These are phyloP conservation scores for Lenwebbia sp. DNA, from an alignment of 345 rosid species.

Conservation along the genomic window DNA sequence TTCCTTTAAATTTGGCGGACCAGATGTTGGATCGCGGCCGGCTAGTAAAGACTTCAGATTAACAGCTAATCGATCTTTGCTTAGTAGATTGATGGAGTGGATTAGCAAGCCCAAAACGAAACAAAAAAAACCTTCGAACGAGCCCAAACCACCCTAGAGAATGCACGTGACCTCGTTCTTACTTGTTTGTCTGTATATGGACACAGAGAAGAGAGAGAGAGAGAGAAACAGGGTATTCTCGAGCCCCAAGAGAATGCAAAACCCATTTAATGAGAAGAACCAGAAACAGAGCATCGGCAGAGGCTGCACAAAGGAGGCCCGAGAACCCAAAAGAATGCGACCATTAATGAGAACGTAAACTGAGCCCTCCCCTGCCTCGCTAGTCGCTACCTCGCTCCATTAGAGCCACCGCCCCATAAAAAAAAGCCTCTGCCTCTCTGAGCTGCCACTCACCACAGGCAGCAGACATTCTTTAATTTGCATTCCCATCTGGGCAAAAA, in stretches of 20 bases:
- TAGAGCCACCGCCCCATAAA: neutral
- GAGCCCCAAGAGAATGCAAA: neutral
- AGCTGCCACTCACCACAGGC: neutral
- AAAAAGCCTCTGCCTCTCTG: neutral
- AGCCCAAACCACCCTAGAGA: neutral
- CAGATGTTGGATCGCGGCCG: neutral
- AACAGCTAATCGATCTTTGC: neutral
- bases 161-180: neutral
- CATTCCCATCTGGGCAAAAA: neutral
- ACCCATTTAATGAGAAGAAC: neutral
- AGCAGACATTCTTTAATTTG: slow-evolving; percentile 16
- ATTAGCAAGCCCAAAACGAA: neutral
- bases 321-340: slow-evolving; percentile 27
- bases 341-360: slow-evolving; percentile 12
- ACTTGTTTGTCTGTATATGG: neutral
- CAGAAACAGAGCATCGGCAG: neutral
- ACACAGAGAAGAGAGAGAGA: neutral
- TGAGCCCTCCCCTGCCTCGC: neutral
- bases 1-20: neutral
- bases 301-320: neutral
- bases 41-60: neutral
- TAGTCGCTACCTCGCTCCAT: neutral
- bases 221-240: neutral
- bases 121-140: neutral
- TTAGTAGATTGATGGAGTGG: neutral